Percentiles rank a stretch among this genome's conserved stretches.
phyloP scores from a whole-genome alignment of 805 yeast genomes.

The Kregervanrija fluxuum region DNA sequence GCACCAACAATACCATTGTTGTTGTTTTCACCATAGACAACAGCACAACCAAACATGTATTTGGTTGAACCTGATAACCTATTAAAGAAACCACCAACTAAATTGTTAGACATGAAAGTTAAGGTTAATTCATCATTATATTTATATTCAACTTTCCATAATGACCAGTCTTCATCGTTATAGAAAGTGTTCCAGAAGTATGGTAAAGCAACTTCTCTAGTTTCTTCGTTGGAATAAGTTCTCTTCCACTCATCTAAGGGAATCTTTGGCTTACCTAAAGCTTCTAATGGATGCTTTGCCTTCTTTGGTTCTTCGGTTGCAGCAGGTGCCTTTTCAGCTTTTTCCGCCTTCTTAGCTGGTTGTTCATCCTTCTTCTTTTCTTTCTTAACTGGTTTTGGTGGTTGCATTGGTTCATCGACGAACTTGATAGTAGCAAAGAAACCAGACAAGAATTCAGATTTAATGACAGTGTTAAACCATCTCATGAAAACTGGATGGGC shows the following conservation, averaged over 20 bases:
- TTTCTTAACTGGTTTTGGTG: slow-evolving; percentile 70
- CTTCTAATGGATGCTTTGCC: slow-evolving; percentile 87
- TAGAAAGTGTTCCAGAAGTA: slow-evolving; percentile 94
- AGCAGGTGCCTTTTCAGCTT: slow-evolving; percentile 27
- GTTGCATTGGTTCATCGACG: slow-evolving; percentile 55
- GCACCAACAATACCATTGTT: slow-evolving; percentile 96
- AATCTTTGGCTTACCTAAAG: slow-evolving; percentile 63
- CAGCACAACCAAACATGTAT: slow-evolving; percentile 88
- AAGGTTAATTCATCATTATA: slow-evolving; percentile 96
- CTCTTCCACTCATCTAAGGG: slow-evolving; percentile 93
- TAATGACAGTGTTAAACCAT: slow-evolving; percentile 43
- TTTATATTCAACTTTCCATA: slow-evolving; percentile 93
- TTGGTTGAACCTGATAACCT: slow-evolving; percentile 88
- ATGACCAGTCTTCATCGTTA: slow-evolving; percentile 89
- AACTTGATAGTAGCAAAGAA: slow-evolving; percentile 47
- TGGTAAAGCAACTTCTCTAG: slow-evolving; percentile 89
- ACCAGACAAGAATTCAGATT: slow-evolving; percentile 40
- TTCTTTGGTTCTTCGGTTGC: slow-evolving; percentile 55
- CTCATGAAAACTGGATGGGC: slow-evolving; percentile 42
- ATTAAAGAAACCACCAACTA: slow-evolving; percentile 96
- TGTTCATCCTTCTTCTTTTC: slow-evolving; percentile 39
- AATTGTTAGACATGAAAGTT: slow-evolving; percentile 97
- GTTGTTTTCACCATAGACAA: slow-evolving; percentile 98
- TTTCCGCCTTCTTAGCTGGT: slow-evolving; percentile 33
- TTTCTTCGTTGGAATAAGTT: slow-evolving; percentile 92